phyloP scores from a whole-genome alignment of 352 stramenopile species.

The Halophytophthora batemanensis region DNA sequence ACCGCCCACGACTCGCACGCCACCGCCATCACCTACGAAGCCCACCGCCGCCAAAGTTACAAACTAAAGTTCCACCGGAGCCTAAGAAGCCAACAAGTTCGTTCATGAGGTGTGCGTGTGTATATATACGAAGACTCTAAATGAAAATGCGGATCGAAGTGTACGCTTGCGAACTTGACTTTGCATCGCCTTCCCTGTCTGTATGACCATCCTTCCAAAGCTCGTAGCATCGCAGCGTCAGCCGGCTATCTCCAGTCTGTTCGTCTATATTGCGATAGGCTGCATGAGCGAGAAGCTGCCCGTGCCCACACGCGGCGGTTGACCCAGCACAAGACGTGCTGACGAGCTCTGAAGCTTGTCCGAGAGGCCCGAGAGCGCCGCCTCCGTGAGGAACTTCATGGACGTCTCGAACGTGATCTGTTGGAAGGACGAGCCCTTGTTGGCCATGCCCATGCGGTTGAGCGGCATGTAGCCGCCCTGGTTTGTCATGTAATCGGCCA shows the following conservation, averaged over 20 bases:
- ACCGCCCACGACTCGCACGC: slow-evolving; percentile 1
- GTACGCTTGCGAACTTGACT: no score
- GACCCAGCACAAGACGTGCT: slow-evolving; percentile 93
- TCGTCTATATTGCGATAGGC: slow-evolving; percentile 69
- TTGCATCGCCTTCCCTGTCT: no score
- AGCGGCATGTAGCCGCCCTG: slow-evolving; percentile 96
- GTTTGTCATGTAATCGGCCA: slow-evolving; percentile 99
- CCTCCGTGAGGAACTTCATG: slow-evolving; percentile 97
- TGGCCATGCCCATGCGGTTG: slow-evolving; percentile 97
- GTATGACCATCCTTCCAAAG: no score
- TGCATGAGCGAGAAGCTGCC: slow-evolving; percentile 95
- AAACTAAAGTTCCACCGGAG: no score
- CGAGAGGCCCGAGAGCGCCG: slow-evolving; percentile 86
- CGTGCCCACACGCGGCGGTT: slow-evolving; percentile 94
- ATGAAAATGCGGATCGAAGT: no score
- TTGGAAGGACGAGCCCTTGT: slow-evolving; percentile 95
- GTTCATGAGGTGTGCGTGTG: no score
- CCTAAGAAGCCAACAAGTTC: no score
- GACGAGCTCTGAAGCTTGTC: slow-evolving; percentile 94
- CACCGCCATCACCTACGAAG: slow-evolving; percentile 5
- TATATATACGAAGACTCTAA: no score
- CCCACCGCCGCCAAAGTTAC: no score
- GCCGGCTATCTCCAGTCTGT: neutral
- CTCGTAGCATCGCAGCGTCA: neutral
- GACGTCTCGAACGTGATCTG: slow-evolving; percentile 99